phyloP scores from a whole-genome alignment of 1,284 basidiomycete species.

The Leccinum angustisporum region DNA sequence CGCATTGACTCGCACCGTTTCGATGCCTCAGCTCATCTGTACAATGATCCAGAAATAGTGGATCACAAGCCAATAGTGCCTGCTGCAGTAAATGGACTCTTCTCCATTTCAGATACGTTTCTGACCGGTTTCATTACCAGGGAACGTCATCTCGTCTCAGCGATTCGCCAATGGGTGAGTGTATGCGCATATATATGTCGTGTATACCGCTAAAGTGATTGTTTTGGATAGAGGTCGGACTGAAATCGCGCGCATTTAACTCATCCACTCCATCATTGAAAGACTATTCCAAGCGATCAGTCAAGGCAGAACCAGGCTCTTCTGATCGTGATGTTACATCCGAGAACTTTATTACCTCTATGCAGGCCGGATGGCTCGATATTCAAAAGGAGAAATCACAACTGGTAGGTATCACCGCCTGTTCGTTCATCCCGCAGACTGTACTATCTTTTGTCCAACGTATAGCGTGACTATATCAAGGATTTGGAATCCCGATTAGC shows the following conservation, averaged over 20 bases:
- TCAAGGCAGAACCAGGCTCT: constrained; percentile 3
- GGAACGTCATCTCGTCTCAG: constrained; percentile 7
- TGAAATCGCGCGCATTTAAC: constrained; percentile 2
- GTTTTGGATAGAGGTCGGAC: constrained; percentile 11
- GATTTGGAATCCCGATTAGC: constrained; percentile 22
- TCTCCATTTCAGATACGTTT: not conserved
- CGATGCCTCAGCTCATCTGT: constrained; percentile 9
- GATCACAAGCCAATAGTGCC: constrained; percentile 6
- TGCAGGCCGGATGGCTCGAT: not conserved
- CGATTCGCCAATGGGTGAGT: constrained; percentile 25
- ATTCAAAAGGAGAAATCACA: constrained; percentile 10
- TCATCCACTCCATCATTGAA: constrained; percentile 4
- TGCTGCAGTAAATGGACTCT: constrained; percentile 10
- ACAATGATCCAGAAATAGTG: not conserved
- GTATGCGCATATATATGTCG: constrained; percentile 17
- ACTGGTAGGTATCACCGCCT: constrained; percentile 10
- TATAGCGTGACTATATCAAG: constrained; percentile 20
- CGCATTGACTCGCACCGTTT: constrained; percentile 13
- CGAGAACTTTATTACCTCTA: not conserved
- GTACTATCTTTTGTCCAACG: not conserved
- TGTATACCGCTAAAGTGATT: not conserved
- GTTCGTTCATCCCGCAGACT: not conserved
- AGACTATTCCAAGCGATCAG: constrained; percentile 9
- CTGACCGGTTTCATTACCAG: constrained; percentile 10
- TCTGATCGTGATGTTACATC: not conserved